Evolutionary conservation across 495 filamentous ascomycete genomes (phyloP), one percentile per base, ranked within the genome.

Genomic region (Cudoniella acicularis): DNA sequence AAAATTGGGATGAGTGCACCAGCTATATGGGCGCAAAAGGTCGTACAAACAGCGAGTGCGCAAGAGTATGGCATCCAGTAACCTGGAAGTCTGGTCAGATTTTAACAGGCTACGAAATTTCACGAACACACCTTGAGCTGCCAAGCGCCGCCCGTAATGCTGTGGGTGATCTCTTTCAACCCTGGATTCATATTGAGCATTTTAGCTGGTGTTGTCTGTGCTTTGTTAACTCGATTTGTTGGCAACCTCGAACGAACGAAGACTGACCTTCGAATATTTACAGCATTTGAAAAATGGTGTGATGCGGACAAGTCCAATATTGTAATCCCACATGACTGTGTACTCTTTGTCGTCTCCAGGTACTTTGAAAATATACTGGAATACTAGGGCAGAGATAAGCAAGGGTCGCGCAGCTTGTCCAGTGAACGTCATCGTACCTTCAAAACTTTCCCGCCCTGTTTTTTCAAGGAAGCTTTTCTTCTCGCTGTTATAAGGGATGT

Each of bases 61-160:
- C 88, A 90, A 40, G 83, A 74, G 64, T 85, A 98, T 1, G 94
- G 94, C 83, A 98, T 90, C 94, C 93, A 98, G 75, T 98, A 98
- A 22, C 94, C 94, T 96, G 30, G 20, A 17, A 10, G 25, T 20
- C 20, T n/a, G 2, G 50, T 57, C 45, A 52, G 54, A 26, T 11
- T 59, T 1, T 25, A 56, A 58, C 21, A 23, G 49, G 25, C 23
- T 24, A 36, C 36, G 10, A 52, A 57, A 22, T 20, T 13, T 2
- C 45, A 9, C 2, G 9, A 43, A 24, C 17, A 45, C 75, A 96
- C 92, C 92, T 87, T 98, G 94, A 56, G 91, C 93, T 47, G 79
- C 84, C 41, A 97, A 81, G 92, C 83, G 13, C 94, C 94, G 11
- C 94, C 94, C 0, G 94, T 98, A 68, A 98, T 97, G 73, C 91